Conservation (phyloP, 192 early-diverging fungal species). For the Kickxella alabastrina region DNA sequence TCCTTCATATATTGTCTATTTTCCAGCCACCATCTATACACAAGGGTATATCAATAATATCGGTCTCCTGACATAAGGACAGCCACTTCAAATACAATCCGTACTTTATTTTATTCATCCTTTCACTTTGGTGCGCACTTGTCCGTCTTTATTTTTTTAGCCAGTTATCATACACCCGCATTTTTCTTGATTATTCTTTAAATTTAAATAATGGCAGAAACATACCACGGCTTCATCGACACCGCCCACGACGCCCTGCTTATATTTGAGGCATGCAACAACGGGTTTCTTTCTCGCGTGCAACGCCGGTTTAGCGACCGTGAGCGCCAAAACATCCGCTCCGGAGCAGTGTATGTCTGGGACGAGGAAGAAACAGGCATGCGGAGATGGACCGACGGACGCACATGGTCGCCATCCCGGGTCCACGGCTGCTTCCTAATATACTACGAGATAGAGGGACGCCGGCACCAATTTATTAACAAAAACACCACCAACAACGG, state of each 20-base stretch:
- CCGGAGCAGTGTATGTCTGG: constrained; percentile 85
- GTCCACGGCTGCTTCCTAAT: constrained; percentile 86
- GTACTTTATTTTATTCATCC: too few species aligned
- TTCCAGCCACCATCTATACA: too few species aligned
- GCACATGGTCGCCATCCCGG: constrained; percentile 81
- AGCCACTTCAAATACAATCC: too few species aligned
- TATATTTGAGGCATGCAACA: constrained; percentile 84
- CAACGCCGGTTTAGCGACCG: constrained; percentile 80
- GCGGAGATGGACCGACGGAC: constrained; percentile 88
- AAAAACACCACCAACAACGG: constrained; percentile 4
- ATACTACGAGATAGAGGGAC: constrained; percentile 78
- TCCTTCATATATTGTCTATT: too few species aligned
- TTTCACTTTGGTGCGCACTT: background rate
- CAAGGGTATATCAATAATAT: background rate
- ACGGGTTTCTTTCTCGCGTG: constrained; percentile 63
- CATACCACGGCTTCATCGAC: constrained; percentile 79
- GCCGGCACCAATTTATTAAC: constrained; percentile 54
- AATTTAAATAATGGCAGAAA: constrained; percentile 68
- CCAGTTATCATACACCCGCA: background rate
- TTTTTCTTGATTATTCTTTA: constrained; percentile 4
- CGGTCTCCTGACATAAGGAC: too few species aligned
- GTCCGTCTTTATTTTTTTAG: too few species aligned
- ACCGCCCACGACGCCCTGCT: constrained; percentile 83
- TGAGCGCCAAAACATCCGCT: constrained; percentile 74
- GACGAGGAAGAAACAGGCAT: constrained; percentile 90